phyloP scores from a whole-genome alignment of 208 protist species.

The Novymonas esmeraldas region DNA sequence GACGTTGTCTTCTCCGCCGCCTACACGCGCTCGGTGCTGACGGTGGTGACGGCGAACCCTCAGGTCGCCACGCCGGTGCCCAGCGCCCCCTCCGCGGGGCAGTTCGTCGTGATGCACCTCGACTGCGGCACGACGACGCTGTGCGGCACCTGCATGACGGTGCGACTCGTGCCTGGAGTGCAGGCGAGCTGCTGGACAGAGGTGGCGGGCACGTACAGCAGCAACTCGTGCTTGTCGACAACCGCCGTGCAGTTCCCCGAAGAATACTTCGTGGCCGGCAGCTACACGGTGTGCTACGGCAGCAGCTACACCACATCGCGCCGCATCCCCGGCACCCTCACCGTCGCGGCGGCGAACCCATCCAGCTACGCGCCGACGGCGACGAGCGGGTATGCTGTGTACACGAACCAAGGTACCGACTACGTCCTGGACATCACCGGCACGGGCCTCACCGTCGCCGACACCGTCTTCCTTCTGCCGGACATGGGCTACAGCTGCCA shows the following conservation, averaged over 20 bases:
- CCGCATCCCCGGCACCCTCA: constrained; percentile 69
- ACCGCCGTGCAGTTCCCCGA: constrained; percentile 70
- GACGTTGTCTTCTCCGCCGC: constrained; percentile 56
- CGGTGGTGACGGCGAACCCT: constrained; percentile 52
- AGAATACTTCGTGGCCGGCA: constrained; percentile 60
- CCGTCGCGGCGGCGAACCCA: constrained; percentile 69
- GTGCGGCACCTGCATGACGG: constrained; percentile 59
- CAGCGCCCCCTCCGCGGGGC: constrained; percentile 51
- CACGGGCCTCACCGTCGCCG: constrained; percentile 44
- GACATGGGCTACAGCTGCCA: constrained; percentile 81
- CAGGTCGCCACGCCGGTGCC: constrained; percentile 41
- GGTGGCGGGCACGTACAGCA: constrained; percentile 51
- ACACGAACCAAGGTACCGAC: constrained; percentile 75
- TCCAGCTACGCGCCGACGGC: constrained; percentile 39
- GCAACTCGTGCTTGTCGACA: constrained; percentile 59
- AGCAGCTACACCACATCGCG: constrained; percentile 33
- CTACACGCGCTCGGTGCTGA: constrained; percentile 34
- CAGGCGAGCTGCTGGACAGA: constrained; percentile 70
- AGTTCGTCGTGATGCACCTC: constrained; percentile 72
- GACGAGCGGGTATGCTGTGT: constrained; percentile 38
- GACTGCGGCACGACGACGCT: constrained; percentile 37
- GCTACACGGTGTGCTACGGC: constrained; percentile 87
- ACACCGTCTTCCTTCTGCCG: constrained; percentile 77
- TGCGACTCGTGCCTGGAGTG: constrained; percentile 72
- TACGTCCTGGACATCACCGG: constrained; percentile 69